phyloP scores from a whole-genome alignment of 23 red algal genomes.

The Gracilaria domingensis region DNA sequence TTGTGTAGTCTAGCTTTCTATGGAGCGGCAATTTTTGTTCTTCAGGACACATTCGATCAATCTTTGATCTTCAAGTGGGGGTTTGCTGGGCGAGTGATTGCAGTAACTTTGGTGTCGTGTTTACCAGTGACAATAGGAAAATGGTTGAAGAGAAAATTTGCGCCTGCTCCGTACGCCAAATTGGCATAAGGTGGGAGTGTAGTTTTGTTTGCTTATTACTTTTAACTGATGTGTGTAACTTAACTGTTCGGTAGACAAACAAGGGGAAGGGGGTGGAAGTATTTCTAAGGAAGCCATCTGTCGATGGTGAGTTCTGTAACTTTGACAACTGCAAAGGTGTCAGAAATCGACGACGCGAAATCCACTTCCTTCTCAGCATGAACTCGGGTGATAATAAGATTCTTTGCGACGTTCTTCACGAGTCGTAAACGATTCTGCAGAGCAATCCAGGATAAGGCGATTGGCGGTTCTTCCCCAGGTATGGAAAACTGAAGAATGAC shows the following conservation, averaged over 20 bases:
- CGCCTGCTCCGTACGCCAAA: slow-evolving; percentile 88
- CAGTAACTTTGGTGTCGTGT: slow-evolving; percentile 86
- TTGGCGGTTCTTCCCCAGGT: neutral
- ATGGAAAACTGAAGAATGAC: slow-evolving; percentile 64
- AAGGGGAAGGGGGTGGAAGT: neutral
- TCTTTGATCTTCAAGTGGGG: slow-evolving; percentile 83
- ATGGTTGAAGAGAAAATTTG: slow-evolving; percentile 79
- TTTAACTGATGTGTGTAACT: slow-evolving; percentile 15
- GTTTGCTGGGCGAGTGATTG: slow-evolving; percentile 73
- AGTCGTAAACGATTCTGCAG: slow-evolving; percentile 90
- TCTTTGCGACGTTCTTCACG: slow-evolving; percentile 86
- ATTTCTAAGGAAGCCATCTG: slow-evolving; percentile 43
- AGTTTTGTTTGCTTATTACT: neutral
- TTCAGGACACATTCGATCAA: slow-evolving; percentile 81
- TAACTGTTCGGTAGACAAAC: neutral
- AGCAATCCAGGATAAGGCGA: slow-evolving; percentile 67
- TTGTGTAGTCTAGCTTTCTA: slow-evolving; percentile 82
- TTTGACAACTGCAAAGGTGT: slow-evolving; percentile 27
- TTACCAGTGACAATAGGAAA: slow-evolving; percentile 88
- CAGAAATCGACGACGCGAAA: neutral
- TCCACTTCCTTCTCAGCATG: neutral
- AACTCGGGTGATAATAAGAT: slow-evolving; percentile 55
- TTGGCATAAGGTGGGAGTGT: slow-evolving; percentile 51
- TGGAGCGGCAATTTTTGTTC: slow-evolving; percentile 53
- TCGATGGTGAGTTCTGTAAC: slow-evolving; percentile 64